These are phyloP conservation scores for Agapanthus africanus DNA, from an alignment of 106 monocot species.

Conservation along the genomic window DNA sequence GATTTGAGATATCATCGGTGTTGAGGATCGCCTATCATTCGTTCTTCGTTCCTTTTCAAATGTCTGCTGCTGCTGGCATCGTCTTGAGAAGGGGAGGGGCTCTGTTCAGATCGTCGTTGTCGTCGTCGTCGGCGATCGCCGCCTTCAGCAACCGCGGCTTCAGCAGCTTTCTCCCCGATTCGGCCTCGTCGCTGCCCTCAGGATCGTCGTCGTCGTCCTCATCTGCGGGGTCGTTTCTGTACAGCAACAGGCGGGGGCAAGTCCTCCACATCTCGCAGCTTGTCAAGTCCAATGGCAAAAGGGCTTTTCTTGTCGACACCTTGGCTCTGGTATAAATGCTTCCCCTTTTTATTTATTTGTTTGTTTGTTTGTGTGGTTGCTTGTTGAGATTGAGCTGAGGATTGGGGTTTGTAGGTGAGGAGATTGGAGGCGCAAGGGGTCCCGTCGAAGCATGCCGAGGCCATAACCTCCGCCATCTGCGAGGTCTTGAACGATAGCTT, in stretches of 20 bases:
- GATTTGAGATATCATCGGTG: too few relatives aligned
- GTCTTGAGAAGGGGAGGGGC: background rate
- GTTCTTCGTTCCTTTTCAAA: background rate
- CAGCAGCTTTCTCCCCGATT: constrained; percentile 1
- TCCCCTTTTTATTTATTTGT: background rate
- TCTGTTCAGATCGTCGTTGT: background rate
- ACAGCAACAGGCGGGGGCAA: background rate
- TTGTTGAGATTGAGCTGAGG: background rate
- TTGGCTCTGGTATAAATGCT: constrained; percentile 29
- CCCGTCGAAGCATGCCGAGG: constrained; percentile 55
- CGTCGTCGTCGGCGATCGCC: background rate
- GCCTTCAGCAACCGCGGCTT: background rate
- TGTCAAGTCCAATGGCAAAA: constrained; percentile 28
- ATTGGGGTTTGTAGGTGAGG: constrained; percentile 46
- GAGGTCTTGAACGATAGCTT: constrained; percentile 58
- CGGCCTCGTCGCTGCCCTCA: background rate
- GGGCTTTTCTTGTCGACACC: constrained; percentile 57
- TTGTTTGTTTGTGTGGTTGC: background rate
- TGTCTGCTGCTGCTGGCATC: constrained; percentile 9
- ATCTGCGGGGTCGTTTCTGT: background rate
- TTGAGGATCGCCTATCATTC: too few relatives aligned
- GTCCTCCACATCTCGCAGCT: constrained; percentile 34
- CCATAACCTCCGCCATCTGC: constrained; percentile 46
- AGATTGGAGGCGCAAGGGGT: constrained; percentile 51
- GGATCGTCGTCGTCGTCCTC: background rate